phyloP scores from a whole-genome alignment of 129 eudicot species.

The Smallanthus sonchifolius region DNA sequence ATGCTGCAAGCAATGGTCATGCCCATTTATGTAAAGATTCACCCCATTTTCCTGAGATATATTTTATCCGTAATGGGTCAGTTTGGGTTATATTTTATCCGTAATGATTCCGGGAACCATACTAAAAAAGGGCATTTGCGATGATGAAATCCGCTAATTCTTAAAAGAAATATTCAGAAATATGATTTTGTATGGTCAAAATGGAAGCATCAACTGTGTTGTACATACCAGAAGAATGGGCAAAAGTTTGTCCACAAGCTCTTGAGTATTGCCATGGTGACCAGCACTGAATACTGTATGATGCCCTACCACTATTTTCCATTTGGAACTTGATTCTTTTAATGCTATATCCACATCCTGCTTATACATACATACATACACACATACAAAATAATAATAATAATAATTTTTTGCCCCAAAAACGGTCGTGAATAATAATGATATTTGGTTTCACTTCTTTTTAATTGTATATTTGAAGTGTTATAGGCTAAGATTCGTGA shows the following conservation, averaged over 20 bases:
- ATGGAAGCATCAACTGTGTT: no score
- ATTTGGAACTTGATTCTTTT: constrained; percentile 58
- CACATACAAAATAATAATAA: no score
- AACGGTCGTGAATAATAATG: no score
- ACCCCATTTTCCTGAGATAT: constrained; percentile 56
- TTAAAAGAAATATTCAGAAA: no score
- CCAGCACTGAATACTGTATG: constrained; percentile 72
- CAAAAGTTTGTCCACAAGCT: constrained; percentile 53
- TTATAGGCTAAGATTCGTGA: no score
- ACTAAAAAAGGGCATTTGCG: no score
- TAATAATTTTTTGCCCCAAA: no score
- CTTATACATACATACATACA: neutral
- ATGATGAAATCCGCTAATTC: no score
- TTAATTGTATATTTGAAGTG: no score
- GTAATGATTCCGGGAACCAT: neutral
- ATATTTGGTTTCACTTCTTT: no score
- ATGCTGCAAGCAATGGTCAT: constrained; percentile 81
- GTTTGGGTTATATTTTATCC: neutral
- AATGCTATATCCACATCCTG: constrained; percentile 64
- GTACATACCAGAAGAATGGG: constrained; percentile 69
- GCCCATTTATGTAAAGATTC: constrained; percentile 76
- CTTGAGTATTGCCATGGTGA: constrained; percentile 51
- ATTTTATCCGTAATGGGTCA: neutral
- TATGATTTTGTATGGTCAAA: no score
- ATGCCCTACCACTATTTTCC: constrained; percentile 86